Percentiles rank a stretch among this genome's conserved stretches.
phyloP scores from a whole-genome alignment of 176 grass and related monocot genomes.

The Neostapfia colusana region DNA sequence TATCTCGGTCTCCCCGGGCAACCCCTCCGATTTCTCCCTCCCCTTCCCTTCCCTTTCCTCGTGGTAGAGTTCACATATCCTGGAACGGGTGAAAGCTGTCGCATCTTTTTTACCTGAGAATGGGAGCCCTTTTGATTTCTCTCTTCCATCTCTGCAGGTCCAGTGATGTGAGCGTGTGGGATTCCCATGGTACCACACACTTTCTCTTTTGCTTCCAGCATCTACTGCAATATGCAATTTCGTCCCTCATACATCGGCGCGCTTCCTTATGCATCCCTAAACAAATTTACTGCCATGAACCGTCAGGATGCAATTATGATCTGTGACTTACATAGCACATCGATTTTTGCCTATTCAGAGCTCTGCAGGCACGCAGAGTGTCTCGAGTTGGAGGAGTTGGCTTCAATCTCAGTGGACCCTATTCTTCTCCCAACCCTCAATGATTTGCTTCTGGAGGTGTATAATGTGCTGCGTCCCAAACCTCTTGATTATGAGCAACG shows the following conservation, averaged over 20 bases:
- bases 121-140: neutral
- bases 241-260: neutral
- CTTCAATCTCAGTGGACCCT: slow-evolving; percentile 40
- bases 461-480: slow-evolving; percentile 53
- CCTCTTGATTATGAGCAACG: slow-evolving; percentile 65
- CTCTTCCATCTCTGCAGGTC: slow-evolving; percentile 7
- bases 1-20: neutral
- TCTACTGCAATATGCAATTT: neutral
- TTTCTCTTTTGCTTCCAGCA: neutral
- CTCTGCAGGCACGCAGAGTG: slow-evolving; percentile 37
- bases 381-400: slow-evolving; percentile 48
- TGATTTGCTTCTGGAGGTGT: slow-evolving; percentile 58
- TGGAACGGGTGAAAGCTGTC: neutral
- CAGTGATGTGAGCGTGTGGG: slow-evolving; percentile 30
- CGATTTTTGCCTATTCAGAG: slow-evolving; percentile 31
- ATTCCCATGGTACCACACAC: slow-evolving; percentile 26
- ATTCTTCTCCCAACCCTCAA: slow-evolving; percentile 43
- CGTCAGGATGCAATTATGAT: neutral
- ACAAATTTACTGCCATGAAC: neutral
- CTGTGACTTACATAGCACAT: neutral
- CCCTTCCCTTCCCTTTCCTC: neutral
- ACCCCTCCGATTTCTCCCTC: neutral
- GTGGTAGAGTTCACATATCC: neutral
- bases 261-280: neutral
- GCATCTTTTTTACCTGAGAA: neutral